phyloP scores from a whole-genome alignment of 139 green algal genomes.

The Volvox reticuliferus region DNA sequence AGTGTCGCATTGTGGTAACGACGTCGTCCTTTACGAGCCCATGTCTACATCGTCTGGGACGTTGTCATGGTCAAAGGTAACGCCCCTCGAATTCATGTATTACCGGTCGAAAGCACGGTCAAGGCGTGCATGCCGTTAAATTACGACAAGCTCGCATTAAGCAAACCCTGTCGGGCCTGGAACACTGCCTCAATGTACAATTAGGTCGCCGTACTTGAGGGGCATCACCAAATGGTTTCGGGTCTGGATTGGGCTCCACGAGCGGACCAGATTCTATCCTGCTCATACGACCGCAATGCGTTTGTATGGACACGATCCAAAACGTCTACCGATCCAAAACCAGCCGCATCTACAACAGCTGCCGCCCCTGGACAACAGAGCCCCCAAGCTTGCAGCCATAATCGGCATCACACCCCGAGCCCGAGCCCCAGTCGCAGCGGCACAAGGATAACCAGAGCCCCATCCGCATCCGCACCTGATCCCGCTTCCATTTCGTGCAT shows the following conservation, averaged over 20 bases:
- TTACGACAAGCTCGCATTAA: too few species aligned
- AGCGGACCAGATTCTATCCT: constrained; percentile 8
- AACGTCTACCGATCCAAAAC: background rate
- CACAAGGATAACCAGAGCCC: background rate
- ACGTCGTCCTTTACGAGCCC: constrained; percentile 15
- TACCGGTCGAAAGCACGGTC: too few species aligned
- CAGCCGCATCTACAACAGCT: background rate
- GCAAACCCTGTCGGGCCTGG: too few species aligned
- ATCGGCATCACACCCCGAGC: background rate
- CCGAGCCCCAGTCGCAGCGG: too few species aligned
- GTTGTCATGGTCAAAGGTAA: background rate
- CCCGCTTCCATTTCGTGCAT: background rate
- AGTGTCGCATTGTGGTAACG: constrained; percentile 18
- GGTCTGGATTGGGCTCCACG: constrained; percentile 20
- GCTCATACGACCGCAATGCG: constrained; percentile 40
- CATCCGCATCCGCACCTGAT: background rate
- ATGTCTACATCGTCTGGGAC: background rate
- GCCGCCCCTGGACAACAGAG: background rate
- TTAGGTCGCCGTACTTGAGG: constrained; percentile 7
- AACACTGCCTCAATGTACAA: too few species aligned
- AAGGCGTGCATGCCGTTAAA: too few species aligned
- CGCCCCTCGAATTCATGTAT: too few species aligned
- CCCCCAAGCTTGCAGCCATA: background rate
- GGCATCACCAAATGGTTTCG: constrained; percentile 24
- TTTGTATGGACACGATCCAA: constrained; percentile 33